These are phyloP conservation scores for Microbotryum violaceum DNA, from an alignment of 1,284 basidiomycete genomes.

Conservation along the genomic window DNA sequence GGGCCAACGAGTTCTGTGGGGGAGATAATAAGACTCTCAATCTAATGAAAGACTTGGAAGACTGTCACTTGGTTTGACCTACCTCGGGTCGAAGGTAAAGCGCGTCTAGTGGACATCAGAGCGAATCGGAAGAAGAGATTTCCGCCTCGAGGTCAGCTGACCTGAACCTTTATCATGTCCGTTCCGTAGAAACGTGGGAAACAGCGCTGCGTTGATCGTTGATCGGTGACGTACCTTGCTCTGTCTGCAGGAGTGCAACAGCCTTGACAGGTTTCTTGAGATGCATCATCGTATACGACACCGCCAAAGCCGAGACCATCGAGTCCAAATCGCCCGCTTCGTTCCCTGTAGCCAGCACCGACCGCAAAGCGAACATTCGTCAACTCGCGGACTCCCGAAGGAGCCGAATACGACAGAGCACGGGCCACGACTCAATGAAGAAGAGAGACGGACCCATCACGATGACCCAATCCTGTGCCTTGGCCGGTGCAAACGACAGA, in stretches of 20 bases:
- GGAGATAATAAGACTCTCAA: no score
- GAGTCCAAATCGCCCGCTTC: slow-evolving; percentile 37
- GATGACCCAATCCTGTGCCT: slow-evolving; percentile 37
- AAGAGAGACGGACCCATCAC: slow-evolving; percentile 37
- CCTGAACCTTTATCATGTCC: neutral
- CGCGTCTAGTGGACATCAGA: slow-evolving; percentile 37
- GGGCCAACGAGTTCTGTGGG: slow-evolving; percentile 36
- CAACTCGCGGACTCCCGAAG: neutral
- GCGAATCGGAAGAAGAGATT: slow-evolving; percentile 3
- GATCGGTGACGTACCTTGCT: slow-evolving; percentile 8
- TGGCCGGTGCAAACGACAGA: slow-evolving; percentile 22
- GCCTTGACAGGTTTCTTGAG: slow-evolving; percentile 25
- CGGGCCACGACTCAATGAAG: neutral
- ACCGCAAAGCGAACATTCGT: neutral
- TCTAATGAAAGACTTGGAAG: no score
- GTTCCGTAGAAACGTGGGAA: neutral
- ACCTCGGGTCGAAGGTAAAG: slow-evolving; percentile 40
- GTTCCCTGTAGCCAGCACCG: neutral
- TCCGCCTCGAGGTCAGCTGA: neutral
- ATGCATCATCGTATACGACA: slow-evolving; percentile 18
- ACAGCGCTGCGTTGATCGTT: neutral
- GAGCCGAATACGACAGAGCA: neutral
- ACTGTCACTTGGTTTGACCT: no score
- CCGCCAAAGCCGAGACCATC: slow-evolving; percentile 30
- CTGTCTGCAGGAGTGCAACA: slow-evolving; percentile 31